Evolutionary conservation across 2,329 filamentous ascomycete species (phyloP).

Genomic region (Phaeosphaeriaceae sp.): DNA sequence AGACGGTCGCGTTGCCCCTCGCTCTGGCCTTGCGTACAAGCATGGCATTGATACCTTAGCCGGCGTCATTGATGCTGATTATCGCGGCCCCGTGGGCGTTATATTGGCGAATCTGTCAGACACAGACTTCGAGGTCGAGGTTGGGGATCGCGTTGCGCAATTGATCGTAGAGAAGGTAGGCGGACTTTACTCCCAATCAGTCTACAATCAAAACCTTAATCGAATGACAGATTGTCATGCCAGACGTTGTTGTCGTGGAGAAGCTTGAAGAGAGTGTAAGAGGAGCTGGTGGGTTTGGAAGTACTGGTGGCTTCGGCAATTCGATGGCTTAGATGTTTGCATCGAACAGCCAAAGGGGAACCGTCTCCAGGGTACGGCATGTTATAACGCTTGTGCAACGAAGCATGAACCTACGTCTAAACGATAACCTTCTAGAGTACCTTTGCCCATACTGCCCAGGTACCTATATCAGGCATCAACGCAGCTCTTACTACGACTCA

Average conservation of each 20-base stretch:
- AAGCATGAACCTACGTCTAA: too few relatives aligned
- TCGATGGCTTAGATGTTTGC: background rate
- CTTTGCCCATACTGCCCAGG: conserved; percentile 3
- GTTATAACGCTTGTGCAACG: too few relatives aligned
- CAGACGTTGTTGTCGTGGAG: conserved; percentile 86
- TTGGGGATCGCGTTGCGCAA: conserved; percentile 92
- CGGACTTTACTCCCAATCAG: too few relatives aligned
- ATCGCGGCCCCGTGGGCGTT: conserved; percentile 91
- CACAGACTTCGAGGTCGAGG: conserved; percentile 77
- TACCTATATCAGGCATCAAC: conserved; percentile 18
- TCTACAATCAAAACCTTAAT: background rate
- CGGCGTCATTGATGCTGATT: conserved; percentile 97
- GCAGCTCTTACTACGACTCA: conserved; percentile 16
- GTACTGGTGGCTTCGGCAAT: conserved; percentile 46
- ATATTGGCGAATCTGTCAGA: conserved; percentile 93
- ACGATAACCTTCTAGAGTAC: background rate
- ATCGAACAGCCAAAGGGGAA: background rate
- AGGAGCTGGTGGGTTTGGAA: conserved; percentile 71
- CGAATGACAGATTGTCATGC: conserved; percentile 75
- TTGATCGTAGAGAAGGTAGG: conserved; percentile 81
- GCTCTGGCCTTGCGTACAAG: conserved; percentile 89
- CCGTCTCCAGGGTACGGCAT: background rate
- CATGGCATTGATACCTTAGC: conserved; percentile 96
- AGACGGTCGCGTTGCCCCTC: conserved; percentile 90
- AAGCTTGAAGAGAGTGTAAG: conserved; percentile 89